Percentiles rank a stretch among this genome's conserved stretches.
These are phyloP conservation scores for Colletotrichum liriopes DNA, from an alignment of 2,329 filamentous ascomycete species.

Conservation along the genomic window DNA sequence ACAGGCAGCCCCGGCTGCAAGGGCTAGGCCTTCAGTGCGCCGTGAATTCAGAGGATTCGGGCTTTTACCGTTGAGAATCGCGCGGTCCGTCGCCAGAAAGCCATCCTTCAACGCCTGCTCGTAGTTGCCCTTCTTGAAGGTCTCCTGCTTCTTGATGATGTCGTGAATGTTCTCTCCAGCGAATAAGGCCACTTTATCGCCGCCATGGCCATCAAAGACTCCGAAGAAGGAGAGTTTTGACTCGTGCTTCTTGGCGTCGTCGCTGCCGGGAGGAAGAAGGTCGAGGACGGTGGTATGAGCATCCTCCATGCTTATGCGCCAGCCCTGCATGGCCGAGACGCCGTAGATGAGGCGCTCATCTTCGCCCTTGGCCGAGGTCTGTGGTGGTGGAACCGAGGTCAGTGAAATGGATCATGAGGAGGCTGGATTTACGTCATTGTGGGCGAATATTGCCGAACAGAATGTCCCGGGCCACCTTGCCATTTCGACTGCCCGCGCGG, in stretches of 20 bases:
- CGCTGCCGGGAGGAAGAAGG: slow-evolving; percentile 73
- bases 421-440: slow-evolving; percentile 34
- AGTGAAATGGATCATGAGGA: slow-evolving; percentile 11
- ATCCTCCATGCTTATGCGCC: slow-evolving; percentile 99
- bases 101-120: slow-evolving; percentile 98
- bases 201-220: slow-evolving; percentile 97
- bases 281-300: slow-evolving; percentile 92
- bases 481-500: slow-evolving; percentile 27
- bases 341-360: slow-evolving; percentile 95
- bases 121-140: slow-evolving; percentile 91
- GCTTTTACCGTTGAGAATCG: slow-evolving; percentile 90
- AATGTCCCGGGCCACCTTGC: slow-evolving; percentile 8
- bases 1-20: not conserved
- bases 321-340: slow-evolving; percentile 99
- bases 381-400: slow-evolving; percentile 44
- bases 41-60: slow-evolving; percentile 45
- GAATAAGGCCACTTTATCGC: slow-evolving; percentile 95
- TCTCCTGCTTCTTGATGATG: slow-evolving; percentile 94
- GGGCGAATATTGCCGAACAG: not conserved
- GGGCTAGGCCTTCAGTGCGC: not conserved
- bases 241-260: slow-evolving; percentile 76
- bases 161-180: slow-evolving; percentile 93
- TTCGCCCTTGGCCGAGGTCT: slow-evolving; percentile 91
- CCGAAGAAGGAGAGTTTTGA: slow-evolving; percentile 94
- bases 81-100: slow-evolving; percentile 95